Percentiles rank a stretch among this genome's conserved stretches.
phyloP scores from a whole-genome alignment of 139 green algal genomes.

The Closterium sp. region DNA sequence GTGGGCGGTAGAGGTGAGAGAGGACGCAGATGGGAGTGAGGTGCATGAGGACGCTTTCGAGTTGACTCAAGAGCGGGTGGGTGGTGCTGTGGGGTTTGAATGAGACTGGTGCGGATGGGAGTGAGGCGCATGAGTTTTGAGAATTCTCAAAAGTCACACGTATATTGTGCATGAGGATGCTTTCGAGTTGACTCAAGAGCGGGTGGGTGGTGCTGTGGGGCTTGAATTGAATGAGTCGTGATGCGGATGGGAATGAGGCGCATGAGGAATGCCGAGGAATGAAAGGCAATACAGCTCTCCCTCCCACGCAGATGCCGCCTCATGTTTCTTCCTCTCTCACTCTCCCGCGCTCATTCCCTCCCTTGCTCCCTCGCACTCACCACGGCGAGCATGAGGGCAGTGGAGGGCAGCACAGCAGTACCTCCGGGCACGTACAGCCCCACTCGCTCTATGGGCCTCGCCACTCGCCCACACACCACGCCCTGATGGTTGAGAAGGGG shows the following conservation, averaged over 20 bases:
- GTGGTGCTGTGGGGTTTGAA: conserved; percentile 44
- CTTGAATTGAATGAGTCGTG: too few species aligned
- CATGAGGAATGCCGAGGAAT: too few species aligned
- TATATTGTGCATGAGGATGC: neutral
- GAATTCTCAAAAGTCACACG: too few species aligned
- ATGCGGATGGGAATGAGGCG: neutral
- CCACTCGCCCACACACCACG: conserved; percentile 76
- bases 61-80: too few species aligned
- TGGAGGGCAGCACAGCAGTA: conserved; percentile 92
- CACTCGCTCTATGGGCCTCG: conserved; percentile 68
- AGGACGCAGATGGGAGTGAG: too few species aligned
- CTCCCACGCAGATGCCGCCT: too few species aligned
- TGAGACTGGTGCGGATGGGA: neutral
- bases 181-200: too few species aligned
- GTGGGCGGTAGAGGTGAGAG: neutral
- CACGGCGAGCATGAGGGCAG: conserved; percentile 93
- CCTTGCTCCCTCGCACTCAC: neutral
- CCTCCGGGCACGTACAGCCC: conserved; percentile 96
- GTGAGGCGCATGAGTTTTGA: too few species aligned
- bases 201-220: conserved; percentile 55
- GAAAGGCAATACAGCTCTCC: too few species aligned
- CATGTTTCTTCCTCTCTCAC: neutral
- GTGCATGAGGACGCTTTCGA: neutral
- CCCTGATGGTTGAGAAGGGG: conserved; percentile 54
- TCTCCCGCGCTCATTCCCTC: neutral